Base-by-base conservation (phyloP, 1,284 basidiomycete genomes). In the Ceratobasidium sp. region DNA sequence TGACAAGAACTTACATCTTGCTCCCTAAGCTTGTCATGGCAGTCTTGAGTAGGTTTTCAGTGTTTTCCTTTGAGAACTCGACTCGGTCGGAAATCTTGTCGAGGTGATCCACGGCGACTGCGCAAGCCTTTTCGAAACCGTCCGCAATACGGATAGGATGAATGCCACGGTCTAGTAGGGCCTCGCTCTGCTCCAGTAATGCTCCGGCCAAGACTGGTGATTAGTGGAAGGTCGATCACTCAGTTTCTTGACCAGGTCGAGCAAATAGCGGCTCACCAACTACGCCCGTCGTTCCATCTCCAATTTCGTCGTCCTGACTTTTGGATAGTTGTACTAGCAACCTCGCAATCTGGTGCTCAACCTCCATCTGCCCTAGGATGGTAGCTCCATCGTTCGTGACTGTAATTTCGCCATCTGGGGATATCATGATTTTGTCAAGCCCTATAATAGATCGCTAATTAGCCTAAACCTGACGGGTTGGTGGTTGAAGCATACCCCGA, bases 331-430 rank as follows among this genome's bases (percentile, higher is more conserved):
- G 96, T 12, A 99, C 97, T 56, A 99, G 90, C 61, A 99, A 90
- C 86, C 98, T 99, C 78, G 97, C 97, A 83, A 99, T 97, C 86
- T 98, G 97, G 84, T 99, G 97, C 83, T 99, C 97, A 68, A 99
- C 96, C 86, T 99, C 95, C 96, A 97, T 97, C 87, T 97, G 95
- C 59, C 94, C 90, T 67, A 98, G 88, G 81, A 98, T 98, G 26
- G 96, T 98, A 15, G 97, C 97, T 68, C 97, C 97, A 87, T 99
- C 97, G 86, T 99, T 99, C 26, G 97, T 99, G 62, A 99, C 97
- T 66, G 96, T 99, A 82, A 99, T 99, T 83, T 99, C 97, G 68
- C 97, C 97, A 87, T 99, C 97, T 40, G 97, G 93, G 56, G 96
- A 97, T 84, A 99, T 98, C 83, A 99, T 91, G 84, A 99, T 99